These are phyloP conservation scores for Endocarpon pusillum DNA, from an alignment of 495 filamentous ascomycete genomes.

Conservation along the genomic window DNA sequence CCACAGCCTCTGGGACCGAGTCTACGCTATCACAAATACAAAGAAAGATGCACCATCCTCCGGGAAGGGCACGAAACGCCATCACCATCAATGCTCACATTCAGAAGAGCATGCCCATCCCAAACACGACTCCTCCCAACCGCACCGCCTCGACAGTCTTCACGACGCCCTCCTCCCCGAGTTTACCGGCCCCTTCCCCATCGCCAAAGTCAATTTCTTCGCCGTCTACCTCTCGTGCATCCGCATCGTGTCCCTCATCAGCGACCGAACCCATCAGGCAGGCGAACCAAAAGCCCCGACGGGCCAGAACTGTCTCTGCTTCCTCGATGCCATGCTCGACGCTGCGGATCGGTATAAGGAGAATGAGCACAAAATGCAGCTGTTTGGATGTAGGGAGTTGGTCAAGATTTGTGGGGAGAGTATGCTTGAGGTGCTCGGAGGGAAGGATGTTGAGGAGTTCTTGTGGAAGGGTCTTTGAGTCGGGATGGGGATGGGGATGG, in stretches of 20 bases:
- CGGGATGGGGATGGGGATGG: constrained; percentile 1
- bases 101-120: background rate
- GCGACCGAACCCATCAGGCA: constrained; percentile 7
- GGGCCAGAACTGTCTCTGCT: constrained; percentile 10
- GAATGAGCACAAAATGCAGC: constrained; percentile 1
- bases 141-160: constrained; percentile 1
- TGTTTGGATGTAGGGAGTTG: constrained; percentile 6
- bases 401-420: constrained; percentile 6
- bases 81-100: background rate
- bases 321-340: constrained; percentile 5
- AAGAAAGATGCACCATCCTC: constrained; percentile 1
- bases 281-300: too few species aligned
- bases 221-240: constrained; percentile 9
- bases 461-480: constrained; percentile 8
- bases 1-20: background rate
- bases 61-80: background rate
- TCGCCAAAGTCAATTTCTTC: constrained; percentile 11
- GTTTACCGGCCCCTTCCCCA: constrained; percentile 6
- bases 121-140: background rate
- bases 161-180: constrained; percentile 4
- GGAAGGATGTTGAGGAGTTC: constrained; percentile 5
- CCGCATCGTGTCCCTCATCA: constrained; percentile 7
- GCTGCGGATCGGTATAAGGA: constrained; percentile 8
- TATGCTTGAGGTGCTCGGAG: constrained; percentile 5
- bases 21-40: background rate